Evolutionary conservation across 75 land plant genomes (phyloP), one percentile per base, ranked within the genome.

Genomic region (Ceratopteris richardii): DNA sequence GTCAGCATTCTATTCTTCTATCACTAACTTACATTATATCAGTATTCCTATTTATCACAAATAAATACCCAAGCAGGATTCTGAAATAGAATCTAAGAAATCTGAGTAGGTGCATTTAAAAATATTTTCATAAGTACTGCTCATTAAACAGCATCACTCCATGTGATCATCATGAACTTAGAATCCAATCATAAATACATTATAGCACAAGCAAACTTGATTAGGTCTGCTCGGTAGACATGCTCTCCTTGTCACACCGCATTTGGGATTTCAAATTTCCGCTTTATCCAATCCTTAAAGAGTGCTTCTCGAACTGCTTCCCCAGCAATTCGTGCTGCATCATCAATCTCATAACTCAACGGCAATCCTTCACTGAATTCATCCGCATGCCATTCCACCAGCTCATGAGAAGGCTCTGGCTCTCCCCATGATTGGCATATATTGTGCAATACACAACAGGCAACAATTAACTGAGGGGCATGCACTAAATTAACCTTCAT

Each of bases 401-500:
- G 50, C 12, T 61, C 27, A 33, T 29, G 28, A 24, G 44, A 27
- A 19, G 74, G 77, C 42, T 74, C 67, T 0, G 54, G 62, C 29
- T 70, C 67, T 24, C 67, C 75, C 55, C 48, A 40, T 41, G 70
- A 40, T 51, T 74, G 60, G 37, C 75, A 74, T 16, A 71, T 62
- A 33, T 70, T 74, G 46, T 74, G 75, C 40, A 73, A 39, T 31
- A 73, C 76, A 58, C 76, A 73, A 50, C 76, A 73, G 5, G 76
- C 76, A 28, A 74, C 31, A 4, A 40, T 54, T 44, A 66, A 26
- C 31, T 44, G 64, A 36, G 75, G 37, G 28, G 60, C 75, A 31
- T 64, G 51, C 41, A 60, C 50, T 55, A 70, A 28, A 37, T 57
- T 51, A 14, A 63, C 60, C 40, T 74, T 74, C 53, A 74, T 72